phyloP scores from a whole-genome alignment of 2,329 filamentous ascomycete species.

The Penicillium sp. region DNA sequence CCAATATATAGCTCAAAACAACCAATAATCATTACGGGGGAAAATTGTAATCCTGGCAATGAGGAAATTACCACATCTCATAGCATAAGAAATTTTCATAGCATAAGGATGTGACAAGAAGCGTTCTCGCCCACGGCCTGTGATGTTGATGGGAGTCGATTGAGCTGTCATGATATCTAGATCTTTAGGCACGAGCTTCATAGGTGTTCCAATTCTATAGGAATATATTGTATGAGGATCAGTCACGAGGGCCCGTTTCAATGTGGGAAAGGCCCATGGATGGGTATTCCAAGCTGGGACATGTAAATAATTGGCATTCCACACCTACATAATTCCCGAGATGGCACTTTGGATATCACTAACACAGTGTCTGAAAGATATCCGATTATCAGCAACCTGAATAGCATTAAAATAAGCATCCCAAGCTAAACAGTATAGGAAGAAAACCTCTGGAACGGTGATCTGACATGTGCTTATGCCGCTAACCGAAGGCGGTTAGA shows the following conservation, averaged over 20 bases:
- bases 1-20: background rate
- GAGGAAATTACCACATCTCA: background rate
- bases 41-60: background rate
- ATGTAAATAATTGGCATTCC: background rate
- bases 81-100: background rate
- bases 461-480: background rate
- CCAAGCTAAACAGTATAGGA: background rate
- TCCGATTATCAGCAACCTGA: background rate
- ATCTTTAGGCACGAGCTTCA: background rate
- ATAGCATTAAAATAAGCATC: background rate
- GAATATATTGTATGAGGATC: background rate
- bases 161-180: background rate
- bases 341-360: too few species aligned
- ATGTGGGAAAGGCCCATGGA: background rate
- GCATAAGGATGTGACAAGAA: background rate
- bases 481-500: constrained; percentile 6
- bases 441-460: background rate
- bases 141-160: background rate
- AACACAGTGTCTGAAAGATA: accelerated
- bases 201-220: background rate
- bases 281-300: background rate
- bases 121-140: background rate
- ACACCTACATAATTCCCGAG: background rate
- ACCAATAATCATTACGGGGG: too few species aligned
- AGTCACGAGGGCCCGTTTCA: background rate